Conservation (phyloP, 306 rosid genomes). For the Sesbania bispinosa region DNA sequence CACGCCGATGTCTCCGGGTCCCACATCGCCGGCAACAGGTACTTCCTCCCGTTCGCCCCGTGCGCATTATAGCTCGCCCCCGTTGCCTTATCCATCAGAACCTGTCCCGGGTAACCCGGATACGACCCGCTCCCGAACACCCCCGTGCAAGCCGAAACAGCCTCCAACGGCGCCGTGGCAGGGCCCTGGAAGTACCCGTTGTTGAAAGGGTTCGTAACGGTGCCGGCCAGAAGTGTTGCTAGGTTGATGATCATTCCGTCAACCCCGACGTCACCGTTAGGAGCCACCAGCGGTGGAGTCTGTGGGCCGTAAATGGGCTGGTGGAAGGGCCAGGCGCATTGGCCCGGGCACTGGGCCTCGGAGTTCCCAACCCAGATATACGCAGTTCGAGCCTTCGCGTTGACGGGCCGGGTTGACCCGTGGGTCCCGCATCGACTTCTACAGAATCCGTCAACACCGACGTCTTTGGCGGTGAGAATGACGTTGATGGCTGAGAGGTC, state of each 20-base stretch:
- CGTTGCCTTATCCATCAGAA: constrained; percentile 35
- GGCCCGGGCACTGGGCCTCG: constrained; percentile 83
- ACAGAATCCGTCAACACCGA: constrained; percentile 67
- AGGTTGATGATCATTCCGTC: constrained; percentile 81
- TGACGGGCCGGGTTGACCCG: constrained; percentile 27
- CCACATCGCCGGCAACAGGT: constrained; percentile 82
- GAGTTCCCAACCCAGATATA: constrained; percentile 83
- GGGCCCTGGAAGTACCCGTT: constrained; percentile 81
- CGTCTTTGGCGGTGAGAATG: constrained; percentile 62
- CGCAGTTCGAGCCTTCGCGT: constrained; percentile 36
- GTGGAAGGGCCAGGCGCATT: constrained; percentile 89
- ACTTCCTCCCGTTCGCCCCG: constrained; percentile 59
- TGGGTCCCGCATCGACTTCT: constrained; percentile 67
- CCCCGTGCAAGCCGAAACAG: constrained; percentile 77
- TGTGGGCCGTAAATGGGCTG: constrained; percentile 84
- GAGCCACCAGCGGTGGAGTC: constrained; percentile 63
- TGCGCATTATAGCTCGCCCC: constrained; percentile 78
- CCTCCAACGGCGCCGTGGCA: constrained; percentile 65
- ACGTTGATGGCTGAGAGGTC: constrained; percentile 44
- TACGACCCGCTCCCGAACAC: constrained; percentile 68
- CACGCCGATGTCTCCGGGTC: constrained; percentile 62
- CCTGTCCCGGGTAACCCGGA: constrained; percentile 73
- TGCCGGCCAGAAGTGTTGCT: constrained; percentile 75
- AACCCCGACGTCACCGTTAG: constrained; percentile 77
- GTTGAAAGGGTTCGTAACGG: constrained; percentile 77